Base-by-base conservation (phyloP, 768 basidiomycete genomes). In the Lanmaoa pseudosensibilis region DNA sequence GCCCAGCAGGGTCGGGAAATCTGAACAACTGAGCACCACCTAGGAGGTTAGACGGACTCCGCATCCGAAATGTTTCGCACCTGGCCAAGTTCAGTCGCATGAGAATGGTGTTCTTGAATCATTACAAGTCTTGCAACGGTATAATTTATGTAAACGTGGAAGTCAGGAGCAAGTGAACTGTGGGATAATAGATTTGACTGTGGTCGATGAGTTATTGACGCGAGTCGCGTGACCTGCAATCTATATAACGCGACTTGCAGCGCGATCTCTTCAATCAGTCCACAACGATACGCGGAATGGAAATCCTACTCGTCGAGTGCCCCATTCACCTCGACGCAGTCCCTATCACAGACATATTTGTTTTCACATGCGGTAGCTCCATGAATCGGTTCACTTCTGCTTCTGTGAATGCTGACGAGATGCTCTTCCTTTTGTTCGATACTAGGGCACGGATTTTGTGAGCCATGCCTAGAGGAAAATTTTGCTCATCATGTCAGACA, bases 371-470 rank as follows among this genome's bases (percentile, higher is more conserved):
- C 52, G 70, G 70, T 71, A 65, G 43, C 44, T 59, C 59, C 50
- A 25, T 34, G 15, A 54, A 54, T 54, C 46, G 18, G 19, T 38
- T 54, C 34, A 34, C 34, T 53, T 33, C 44, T 37, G 13, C n/a
- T 43, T 47, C 44, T 19, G 39, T 52, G 51, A 11, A 18, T 18
- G 48, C 67, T 62, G 50, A 70, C 33, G 43, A 18, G 32, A 36
- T 51, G 13, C 39, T 2, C 57, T 41, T 62, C 50, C 37, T 63
- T 57, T 58, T 33, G 19, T 61, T 55, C 38, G 34, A 50, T 46
- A n/a, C n/a, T n/a, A 73, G 70, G 70, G 21, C 71, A 71, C 57
- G 71, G 71, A 49, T 71, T 71, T 40, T 71, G 70, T 48, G 65
- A 60, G 41, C 68, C 64, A 51, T 71, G 70, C 38, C 47, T 71